Base-by-base conservation (phyloP, 1,284 basidiomycete species). In the Rhodotorula sp. region DNA sequence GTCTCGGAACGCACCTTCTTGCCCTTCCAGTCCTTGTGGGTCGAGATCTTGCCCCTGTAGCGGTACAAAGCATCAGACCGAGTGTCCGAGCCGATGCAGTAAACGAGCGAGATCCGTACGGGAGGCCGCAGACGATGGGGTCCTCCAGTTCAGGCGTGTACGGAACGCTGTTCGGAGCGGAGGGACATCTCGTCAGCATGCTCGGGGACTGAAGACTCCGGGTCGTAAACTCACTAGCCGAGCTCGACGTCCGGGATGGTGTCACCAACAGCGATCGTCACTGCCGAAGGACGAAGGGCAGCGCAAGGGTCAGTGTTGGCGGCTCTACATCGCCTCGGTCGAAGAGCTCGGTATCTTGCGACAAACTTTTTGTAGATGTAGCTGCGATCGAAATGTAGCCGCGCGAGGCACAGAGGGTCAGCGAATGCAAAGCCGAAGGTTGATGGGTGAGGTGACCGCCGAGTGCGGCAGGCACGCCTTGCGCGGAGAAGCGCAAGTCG, bases 141-240 rank as follows among this genome's bases (percentile, higher is more conserved):
- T 87, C 83, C 54, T 89, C 90, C 67, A 91, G 86, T 80, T 87
- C 88, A 26, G 87, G 84, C 3, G 85, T 81, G 80, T 87, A 91
- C 7, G 88, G 86, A 65, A 92, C 62, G 62, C 58, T 60, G 58
- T 26, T n/a, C 43, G 15, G 4, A 12, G 3, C 14, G n/a, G 2
- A 26, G 39, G 39, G 8, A 3, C 12, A 1, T 43, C 39, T 10
- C 14, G 12, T 47, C 43, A 47, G 21, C 43, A 3, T 7, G 16
- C 15, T 21, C 8, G 15, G 10, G 29, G 14, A 6, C 5, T 46
- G 23, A 6, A 14, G 23, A 1, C 39, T 14, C n/a, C 39, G 39
- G 58, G 3, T 14, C 7, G 18, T 2, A 5, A 2, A 46, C 58
- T n/a, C 16, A 60, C 58, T 65, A 65, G 64, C 67, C 60, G 26